These are phyloP conservation scores for Candida dubliniensis DNA, from an alignment of 1,139 yeast species.

Conservation along the genomic window DNA sequence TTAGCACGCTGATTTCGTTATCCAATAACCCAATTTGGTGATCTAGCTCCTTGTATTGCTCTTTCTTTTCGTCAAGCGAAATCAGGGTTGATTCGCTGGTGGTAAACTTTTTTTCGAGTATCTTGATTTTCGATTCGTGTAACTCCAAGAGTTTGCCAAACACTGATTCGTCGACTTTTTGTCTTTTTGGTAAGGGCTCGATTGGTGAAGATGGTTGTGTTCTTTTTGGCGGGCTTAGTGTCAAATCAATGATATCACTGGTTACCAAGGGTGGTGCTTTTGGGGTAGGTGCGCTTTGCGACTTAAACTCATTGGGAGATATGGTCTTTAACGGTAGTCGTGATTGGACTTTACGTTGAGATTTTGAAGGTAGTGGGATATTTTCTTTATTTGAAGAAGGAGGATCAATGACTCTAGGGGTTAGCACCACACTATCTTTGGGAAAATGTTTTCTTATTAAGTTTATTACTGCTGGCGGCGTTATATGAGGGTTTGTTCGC, in stretches of 20 bases:
- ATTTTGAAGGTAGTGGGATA: not conserved
- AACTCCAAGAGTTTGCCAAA: constrained; percentile 12
- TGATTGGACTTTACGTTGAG: constrained; percentile 1
- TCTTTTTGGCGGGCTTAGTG: constrained; percentile 1
- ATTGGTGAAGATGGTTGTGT: constrained; percentile 5
- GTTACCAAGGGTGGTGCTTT: not conserved
- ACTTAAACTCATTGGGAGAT: constrained; percentile 1
- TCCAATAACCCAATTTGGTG: constrained; percentile 21
- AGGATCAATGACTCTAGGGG: not conserved
- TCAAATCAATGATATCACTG: constrained; percentile 1
- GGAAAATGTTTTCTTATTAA: constrained; percentile 18
- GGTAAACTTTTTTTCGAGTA: constrained; percentile 28
- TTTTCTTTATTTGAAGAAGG: constrained; percentile 7
- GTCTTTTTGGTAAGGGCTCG: not conserved
- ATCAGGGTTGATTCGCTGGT: constrained; percentile 38
- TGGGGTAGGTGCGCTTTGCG: not conserved
- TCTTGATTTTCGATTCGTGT: constrained; percentile 27
- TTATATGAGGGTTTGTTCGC: constrained; percentile 13
- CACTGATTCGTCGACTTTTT: not conserved
- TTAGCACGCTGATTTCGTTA: constrained; percentile 1
- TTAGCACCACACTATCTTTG: not conserved
- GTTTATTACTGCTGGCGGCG: constrained; percentile 7
- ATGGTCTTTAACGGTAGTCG: constrained; percentile 2
- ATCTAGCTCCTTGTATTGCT: constrained; percentile 23
- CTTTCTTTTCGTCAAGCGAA: constrained; percentile 33